Conservation (phyloP, 148 eudicot genomes). For the Vaccinium darrowii region DNA sequence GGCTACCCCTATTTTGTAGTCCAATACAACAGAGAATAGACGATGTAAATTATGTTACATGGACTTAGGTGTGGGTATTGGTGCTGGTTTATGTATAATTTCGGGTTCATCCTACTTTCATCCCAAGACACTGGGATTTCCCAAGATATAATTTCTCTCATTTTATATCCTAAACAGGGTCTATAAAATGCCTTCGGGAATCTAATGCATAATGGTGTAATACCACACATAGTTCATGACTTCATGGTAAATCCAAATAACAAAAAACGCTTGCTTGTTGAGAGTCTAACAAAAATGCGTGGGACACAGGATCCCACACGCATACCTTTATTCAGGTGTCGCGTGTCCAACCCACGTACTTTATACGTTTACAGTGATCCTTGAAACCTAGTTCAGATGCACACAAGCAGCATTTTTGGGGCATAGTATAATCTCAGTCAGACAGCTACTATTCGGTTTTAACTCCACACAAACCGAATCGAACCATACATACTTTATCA, state of each 20-base stretch:
- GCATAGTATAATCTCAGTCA: neutral
- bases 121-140: neutral
- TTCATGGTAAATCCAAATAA: neutral
- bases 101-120: neutral
- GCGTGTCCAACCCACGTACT: neutral
- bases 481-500: neutral
- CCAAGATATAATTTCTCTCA: neutral
- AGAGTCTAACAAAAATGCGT: neutral
- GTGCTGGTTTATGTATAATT: neutral
- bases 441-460: neutral
- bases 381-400: neutral
- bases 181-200: neutral
- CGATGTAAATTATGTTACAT: neutral
- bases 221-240: neutral
- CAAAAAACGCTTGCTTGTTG: neutral
- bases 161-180: neutral
- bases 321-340: neutral
- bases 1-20: constrained; percentile 5
- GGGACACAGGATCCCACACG: neutral
- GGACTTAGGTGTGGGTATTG: neutral
- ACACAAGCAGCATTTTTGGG: neutral
- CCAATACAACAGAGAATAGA: neutral
- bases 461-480: neutral
- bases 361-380: neutral
- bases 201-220: neutral